Conservation (phyloP, 2,329 filamentous ascomycete genomes). For the Cadophora sp. region DNA sequence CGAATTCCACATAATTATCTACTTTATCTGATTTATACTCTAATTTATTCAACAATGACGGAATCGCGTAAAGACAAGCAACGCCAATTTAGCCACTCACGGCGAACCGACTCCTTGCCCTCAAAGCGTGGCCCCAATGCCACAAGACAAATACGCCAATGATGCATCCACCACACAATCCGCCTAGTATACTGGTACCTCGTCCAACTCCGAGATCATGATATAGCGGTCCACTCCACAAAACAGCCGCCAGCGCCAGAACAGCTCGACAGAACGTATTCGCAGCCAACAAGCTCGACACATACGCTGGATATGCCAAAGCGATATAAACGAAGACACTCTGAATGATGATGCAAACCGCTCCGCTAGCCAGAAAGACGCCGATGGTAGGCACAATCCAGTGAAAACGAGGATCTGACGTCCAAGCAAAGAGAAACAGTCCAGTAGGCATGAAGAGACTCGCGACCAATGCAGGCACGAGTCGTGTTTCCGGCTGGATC, state of each 20-base stretch:
- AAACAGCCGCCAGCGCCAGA: neutral
- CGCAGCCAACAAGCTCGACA: neutral
- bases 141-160: neutral
- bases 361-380: neutral
- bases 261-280: neutral
- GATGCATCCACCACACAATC: neutral
- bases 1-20: no score
- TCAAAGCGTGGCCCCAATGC: neutral
- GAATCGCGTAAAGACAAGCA: neutral
- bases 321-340: neutral
- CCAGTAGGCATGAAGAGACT: neutral
- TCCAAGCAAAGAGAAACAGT: neutral
- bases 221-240: neutral
- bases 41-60: no score
- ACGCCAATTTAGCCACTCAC: neutral
- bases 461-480: neutral
- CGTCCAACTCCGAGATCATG: neutral
- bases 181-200: neutral
- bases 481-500: neutral
- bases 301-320: neutral
- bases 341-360: neutral
- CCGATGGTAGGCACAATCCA: neutral
- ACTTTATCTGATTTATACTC: no score
- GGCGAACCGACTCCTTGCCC: neutral
- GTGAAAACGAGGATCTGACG: neutral